phyloP scores from a whole-genome alignment of 1,139 yeast species.

The Candida frijolesensis region DNA sequence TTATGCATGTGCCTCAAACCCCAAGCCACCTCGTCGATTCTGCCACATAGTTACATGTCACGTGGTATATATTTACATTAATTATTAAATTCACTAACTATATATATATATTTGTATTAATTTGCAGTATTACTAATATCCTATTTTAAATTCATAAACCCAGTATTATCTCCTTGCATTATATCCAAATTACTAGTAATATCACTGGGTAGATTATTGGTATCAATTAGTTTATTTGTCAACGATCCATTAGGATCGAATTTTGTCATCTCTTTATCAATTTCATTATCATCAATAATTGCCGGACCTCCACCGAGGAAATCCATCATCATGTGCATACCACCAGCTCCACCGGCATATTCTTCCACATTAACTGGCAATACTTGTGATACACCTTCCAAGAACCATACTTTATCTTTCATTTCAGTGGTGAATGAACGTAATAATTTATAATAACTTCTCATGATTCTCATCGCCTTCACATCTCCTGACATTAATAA shows the following conservation, averaged over 20 bases:
- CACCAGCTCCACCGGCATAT: slow-evolving; percentile 81
- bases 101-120: neutral
- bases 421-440: slow-evolving; percentile 81
- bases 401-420: slow-evolving; percentile 90
- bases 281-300: slow-evolving; percentile 45
- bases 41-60: neutral
- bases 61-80: neutral
- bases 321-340: slow-evolving; percentile 89
- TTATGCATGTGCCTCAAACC: neutral
- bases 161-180: slow-evolving; percentile 41
- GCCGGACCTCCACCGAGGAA: slow-evolving; percentile 75
- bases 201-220: slow-evolving; percentile 60
- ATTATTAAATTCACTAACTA: neutral
- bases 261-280: slow-evolving; percentile 46
- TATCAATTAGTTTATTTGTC: slow-evolving; percentile 50
- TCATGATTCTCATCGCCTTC: slow-evolving; percentile 86
- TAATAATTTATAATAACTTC: slow-evolving; percentile 80
- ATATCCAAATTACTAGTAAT: slow-evolving; percentile 50
- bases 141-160: slow-evolving; percentile 18
- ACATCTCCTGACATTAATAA: slow-evolving; percentile 81
- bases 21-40: neutral
- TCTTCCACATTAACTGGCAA: slow-evolving; percentile 84
- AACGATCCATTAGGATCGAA: slow-evolving; percentile 44
- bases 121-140: neutral
- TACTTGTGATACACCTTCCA: slow-evolving; percentile 88